Conservation (phyloP, 106 monocot species). For the Dendrobium nobile region DNA sequence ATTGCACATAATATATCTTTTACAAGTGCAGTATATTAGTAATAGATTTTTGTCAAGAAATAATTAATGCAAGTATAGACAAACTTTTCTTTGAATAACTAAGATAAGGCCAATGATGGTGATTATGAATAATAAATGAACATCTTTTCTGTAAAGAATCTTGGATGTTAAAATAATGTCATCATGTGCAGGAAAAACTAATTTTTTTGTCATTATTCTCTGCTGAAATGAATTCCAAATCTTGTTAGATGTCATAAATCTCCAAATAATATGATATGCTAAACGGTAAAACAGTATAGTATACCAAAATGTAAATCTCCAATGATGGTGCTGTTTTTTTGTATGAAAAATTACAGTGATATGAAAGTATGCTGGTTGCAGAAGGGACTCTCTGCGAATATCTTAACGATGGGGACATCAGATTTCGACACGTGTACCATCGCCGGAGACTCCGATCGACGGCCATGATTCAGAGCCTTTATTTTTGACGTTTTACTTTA, state of each 20-base stretch:
- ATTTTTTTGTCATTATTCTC: not conserved
- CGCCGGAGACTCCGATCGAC: too few relatives aligned
- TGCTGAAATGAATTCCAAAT: not conserved
- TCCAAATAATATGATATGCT: not conserved
- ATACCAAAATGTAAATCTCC: too few relatives aligned
- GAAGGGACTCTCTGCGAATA: not conserved
- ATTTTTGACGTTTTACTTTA: too few relatives aligned
- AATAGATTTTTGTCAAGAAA: too few relatives aligned
- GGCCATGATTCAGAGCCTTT: too few relatives aligned
- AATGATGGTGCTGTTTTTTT: not conserved
- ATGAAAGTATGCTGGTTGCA: not conserved
- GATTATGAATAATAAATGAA: not conserved
- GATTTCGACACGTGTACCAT: too few relatives aligned
- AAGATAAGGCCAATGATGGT: not conserved
- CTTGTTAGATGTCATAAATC: not conserved
- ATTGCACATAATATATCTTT: not conserved
- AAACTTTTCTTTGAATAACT: not conserved
- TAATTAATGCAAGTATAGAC: not conserved
- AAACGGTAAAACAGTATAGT: not conserved
- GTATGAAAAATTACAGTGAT: not conserved
- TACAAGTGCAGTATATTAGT: not conserved
- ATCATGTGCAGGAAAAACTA: not conserved
- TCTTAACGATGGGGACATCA: too few relatives aligned
- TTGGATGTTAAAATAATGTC: not conserved
- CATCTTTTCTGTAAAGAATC: not conserved